Evolutionary conservation across 208 protist genomes (phyloP).

Genomic region (Trypanosoma scelopori): DNA sequence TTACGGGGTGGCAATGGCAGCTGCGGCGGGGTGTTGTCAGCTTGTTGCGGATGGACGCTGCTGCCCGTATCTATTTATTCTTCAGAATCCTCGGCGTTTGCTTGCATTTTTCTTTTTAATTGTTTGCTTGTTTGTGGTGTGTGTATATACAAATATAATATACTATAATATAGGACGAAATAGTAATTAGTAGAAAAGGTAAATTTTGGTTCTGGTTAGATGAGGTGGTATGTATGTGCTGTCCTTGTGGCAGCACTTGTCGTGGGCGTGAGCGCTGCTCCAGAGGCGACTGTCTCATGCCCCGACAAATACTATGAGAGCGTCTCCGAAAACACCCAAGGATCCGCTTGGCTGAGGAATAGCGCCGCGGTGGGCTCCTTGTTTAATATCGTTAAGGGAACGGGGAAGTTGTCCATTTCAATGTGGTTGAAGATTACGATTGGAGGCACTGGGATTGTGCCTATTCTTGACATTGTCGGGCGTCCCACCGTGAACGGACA

Average conservation of each 20-base stretch:
- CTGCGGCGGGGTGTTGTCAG: too few species aligned
- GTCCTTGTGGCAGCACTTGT: conserved; percentile 3
- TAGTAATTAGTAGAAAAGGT: too few species aligned
- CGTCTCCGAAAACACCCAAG: neutral
- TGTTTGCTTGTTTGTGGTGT: too few species aligned
- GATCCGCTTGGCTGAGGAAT: neutral
- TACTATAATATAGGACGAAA: too few species aligned
- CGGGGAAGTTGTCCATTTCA: conserved; percentile 9
- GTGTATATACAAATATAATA: too few species aligned
- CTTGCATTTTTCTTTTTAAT: too few species aligned
- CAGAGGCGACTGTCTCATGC: conserved; percentile 12
- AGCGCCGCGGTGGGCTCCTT: conserved; percentile 8
- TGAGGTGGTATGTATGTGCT: conserved; percentile 7
- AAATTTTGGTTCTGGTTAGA: neutral
- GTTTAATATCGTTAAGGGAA: conserved; percentile 5
- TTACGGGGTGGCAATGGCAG: too few species aligned
- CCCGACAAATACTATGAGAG: conserved; percentile 8
- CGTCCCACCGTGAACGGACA: neutral
- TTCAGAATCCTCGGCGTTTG: too few species aligned
- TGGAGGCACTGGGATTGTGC: neutral
- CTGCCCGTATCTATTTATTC: too few species aligned
- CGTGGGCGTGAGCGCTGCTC: neutral
- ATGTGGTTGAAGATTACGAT: conserved; percentile 11
- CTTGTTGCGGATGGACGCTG: too few species aligned
- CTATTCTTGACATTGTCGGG: conserved; percentile 13